Conservation (phyloP, 1,284 basidiomycete genomes). For the Wolfiporia cocos region DNA sequence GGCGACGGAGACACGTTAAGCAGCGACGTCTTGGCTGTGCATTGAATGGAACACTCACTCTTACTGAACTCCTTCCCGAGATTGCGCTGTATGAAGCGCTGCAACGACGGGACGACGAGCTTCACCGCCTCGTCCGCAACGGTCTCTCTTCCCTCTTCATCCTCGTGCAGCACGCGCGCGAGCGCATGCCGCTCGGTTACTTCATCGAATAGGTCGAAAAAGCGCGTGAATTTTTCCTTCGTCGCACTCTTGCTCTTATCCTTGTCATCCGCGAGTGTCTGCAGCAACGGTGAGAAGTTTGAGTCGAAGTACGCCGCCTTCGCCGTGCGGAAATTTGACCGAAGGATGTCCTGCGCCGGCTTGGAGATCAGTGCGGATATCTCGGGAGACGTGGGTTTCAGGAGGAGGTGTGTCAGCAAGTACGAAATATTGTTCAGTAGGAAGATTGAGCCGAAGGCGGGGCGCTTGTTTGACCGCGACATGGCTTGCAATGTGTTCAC, state of each 20-base stretch:
- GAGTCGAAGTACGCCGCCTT: conserved; percentile 78
- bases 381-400: conserved; percentile 36
- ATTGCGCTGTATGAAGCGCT: conserved; percentile 67
- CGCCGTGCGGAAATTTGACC: conserved; percentile 66
- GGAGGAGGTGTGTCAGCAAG: conserved; percentile 51
- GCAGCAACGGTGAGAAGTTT: conserved; percentile 72
- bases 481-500: conserved; percentile 54
- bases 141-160: conserved; percentile 46
- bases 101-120: conserved; percentile 66
- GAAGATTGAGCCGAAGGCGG: conserved; percentile 67
- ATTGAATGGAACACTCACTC: conserved; percentile 45
- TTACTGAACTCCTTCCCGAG: conserved; percentile 78
- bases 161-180: conserved; percentile 66
- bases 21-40: conserved; percentile 1
- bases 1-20: background rate
- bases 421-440: conserved; percentile 74
- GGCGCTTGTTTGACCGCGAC: conserved; percentile 56
- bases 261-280: conserved; percentile 62
- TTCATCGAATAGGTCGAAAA: conserved; percentile 74
- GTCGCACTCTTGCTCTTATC: conserved; percentile 55
- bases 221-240: conserved; percentile 76
- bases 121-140: conserved; percentile 69
- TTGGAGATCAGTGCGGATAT: conserved; percentile 48
- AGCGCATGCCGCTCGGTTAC: conserved; percentile 66
- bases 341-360: conserved; percentile 53